These are phyloP conservation scores for Phenoliferia sp. DNA, from an alignment of 1,284 basidiomycete genomes.

Conservation along the genomic window DNA sequence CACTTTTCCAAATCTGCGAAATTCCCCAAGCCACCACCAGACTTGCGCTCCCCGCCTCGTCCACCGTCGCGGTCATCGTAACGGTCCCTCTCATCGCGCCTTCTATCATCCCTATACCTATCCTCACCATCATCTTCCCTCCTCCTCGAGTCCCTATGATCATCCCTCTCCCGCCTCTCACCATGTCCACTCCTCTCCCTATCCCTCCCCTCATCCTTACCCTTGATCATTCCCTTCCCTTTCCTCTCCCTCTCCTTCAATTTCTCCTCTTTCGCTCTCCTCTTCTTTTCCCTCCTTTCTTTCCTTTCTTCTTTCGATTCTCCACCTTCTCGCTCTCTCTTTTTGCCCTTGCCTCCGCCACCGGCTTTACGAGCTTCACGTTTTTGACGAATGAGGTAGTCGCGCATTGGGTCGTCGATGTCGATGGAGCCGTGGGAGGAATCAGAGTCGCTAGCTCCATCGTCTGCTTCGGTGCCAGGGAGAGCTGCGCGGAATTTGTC, in stretches of 20 bases:
- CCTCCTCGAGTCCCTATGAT: not conserved
- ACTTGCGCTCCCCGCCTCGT: not conserved
- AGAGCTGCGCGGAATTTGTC: conserved; percentile 32
- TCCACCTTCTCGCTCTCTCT: conserved; percentile 20
- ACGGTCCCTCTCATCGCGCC: not conserved
- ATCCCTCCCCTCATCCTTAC: not conserved
- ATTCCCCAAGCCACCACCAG: not conserved
- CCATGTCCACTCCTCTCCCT: not conserved
- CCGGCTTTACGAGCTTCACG: conserved; percentile 27
- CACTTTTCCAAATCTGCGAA: not conserved
- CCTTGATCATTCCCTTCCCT: not conserved
- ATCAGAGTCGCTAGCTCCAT: conserved; percentile 43
- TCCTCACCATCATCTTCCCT: not conserved
- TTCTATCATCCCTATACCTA: not conserved
- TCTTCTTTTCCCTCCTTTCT: not conserved
- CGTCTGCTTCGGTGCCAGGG: conserved; percentile 57
- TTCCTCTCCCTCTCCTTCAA: not conserved
- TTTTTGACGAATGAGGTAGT: conserved; percentile 54
- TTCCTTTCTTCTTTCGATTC: conserved; percentile 6
- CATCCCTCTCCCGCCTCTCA: not conserved
- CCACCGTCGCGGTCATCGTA: not conserved
- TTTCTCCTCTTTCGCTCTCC: not conserved
- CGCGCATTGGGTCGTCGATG: conserved; percentile 95
- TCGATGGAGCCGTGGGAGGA: conserved; percentile 57
- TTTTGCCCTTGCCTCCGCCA: not conserved